These are phyloP conservation scores for Tolypocladium nubicola DNA, from an alignment of 2,329 filamentous ascomycete species.

Conservation along the genomic window DNA sequence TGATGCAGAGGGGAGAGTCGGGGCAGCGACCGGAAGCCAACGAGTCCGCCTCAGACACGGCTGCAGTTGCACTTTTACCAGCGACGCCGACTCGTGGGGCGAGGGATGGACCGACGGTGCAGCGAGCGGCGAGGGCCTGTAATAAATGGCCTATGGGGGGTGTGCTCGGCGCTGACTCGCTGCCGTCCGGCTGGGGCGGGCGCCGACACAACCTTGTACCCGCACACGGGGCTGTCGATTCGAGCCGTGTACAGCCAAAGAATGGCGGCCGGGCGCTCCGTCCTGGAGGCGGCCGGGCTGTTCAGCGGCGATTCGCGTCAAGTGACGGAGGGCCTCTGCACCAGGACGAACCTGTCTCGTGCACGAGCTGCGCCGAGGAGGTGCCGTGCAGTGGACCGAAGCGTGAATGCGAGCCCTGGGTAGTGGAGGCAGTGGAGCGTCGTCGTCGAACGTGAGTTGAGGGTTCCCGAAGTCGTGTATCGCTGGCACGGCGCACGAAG, in stretches of 20 bases:
- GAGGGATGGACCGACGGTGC: neutral
- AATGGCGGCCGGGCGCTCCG: neutral
- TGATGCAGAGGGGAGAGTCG: constrained; percentile 1
- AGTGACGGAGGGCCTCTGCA: too few species aligned
- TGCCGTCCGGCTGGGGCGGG: neutral
- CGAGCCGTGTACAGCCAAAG: neutral
- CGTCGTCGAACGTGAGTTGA: neutral
- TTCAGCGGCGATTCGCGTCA: too few species aligned
- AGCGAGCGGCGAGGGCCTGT: neutral
- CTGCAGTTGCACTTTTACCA: constrained; percentile 3
- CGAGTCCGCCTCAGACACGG: neutral
- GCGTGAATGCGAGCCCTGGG: neutral
- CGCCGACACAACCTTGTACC: neutral
- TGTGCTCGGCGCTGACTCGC: neutral
- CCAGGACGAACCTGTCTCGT: too few species aligned
- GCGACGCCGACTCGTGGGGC: constrained; percentile 12
- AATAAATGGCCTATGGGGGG: neutral
- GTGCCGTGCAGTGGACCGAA: neutral
- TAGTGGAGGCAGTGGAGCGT: neutral
- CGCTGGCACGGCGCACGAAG: neutral
- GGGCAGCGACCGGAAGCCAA: neutral
- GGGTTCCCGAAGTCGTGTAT: neutral
- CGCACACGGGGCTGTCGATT: neutral
- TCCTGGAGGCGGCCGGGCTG: too few species aligned
- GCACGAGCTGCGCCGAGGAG: neutral